Evolutionary conservation across 768 basidiomycete species (phyloP), one percentile per base, ranked within the genome.

Genomic region (Termitomyces bulborhizus): DNA sequence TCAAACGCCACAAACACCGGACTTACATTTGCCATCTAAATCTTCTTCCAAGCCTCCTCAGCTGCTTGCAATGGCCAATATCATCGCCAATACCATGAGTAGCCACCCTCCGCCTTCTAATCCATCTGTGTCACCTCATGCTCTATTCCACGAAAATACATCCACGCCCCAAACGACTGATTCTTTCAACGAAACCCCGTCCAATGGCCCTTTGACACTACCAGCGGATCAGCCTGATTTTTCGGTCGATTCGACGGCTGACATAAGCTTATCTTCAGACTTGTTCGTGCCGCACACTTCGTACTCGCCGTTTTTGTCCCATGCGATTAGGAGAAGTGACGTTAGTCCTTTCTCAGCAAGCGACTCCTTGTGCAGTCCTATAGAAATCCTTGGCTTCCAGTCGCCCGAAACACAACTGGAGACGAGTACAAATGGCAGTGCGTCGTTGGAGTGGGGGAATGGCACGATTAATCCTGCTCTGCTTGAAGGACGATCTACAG

Each of bases 381-480:
- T 24, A 3, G 48, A 37, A 1, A 6, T 27, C n/a, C 21, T 32
- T 18, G 27, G 29, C 1, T 9, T 16, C 6, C 9, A 16, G 11
- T 37, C 48, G 15, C 44, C 18, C 34, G 51, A 37, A 46, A 26
- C 46, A 44, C 39, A 21, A 18, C 4, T 11, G 2, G 12, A 3
- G n/a, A 21, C 12, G 12, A 32, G 31, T 8, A 32, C 7, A 16
- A 3, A 13, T n/a, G 27, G 4, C 13, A 24, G 16, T 53, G 51
- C 46, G 18, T 37, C 40, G 27, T 21, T 18, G 21, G 18, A 47
- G 6, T 56, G 50, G 29, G 59, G 53, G 7, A 43, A 63, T 51
- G 64, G 62, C 16, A 63, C 64, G 8, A 60, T 65, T 26, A 48
- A 65, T 26, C 64, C 64, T 5, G 57, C 57, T 11, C 31, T 63